Evolutionary conservation across 2,329 filamentous ascomycete genomes (phyloP), one percentile per base, ranked within the genome.

Genomic region (Phialemoniopsis sp.): DNA sequence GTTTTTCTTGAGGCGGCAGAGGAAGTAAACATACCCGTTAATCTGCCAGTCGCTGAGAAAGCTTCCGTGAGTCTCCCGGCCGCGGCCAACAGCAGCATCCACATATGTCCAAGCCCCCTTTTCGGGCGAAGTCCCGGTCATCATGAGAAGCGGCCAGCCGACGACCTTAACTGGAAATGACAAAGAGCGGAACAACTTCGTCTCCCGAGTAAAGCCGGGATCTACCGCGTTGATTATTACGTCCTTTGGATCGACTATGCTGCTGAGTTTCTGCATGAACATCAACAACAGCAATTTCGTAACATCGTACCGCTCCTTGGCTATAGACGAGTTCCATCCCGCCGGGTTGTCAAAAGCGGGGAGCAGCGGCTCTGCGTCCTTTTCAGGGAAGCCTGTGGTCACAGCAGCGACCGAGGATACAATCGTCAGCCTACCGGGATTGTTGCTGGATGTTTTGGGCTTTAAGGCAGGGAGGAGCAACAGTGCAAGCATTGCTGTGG

Each of bases 231-330:
- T 66, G 36, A 66, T 46, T 16, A 62, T 46, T 1, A 65, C 56
- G 14, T 63, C 53, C 4, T 58, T 40, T 0, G 59, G 26, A 1
- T 40, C 40, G 8, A 72, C 55, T 1, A 60, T 50, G 8, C 63
- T 54, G 2, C 56, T 52, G n/a, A 68, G 52, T 13, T 63, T 58
- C 14, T 63, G 56, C 6, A 64, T 47, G 34, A 70, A 63, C 2
- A 63, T 40, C 13, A 60, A 57, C 4, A 34, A 41, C 4, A 63
- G 40, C 4, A 64, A 29, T 36, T 64, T 65, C 2, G 39, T 37
- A 10, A 26, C 21, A 10, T 26, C 21, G 21, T 10, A 26, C 6
- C 21, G 21, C 21, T 26, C 21, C 21, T 26, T 26, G 6, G 21
- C 21, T 10, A 26, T 10, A 15, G 36, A 19, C 4, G 32, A 39